These are phyloP conservation scores for Lentinula raphanica DNA, from an alignment of 768 basidiomycete species.

Conservation along the genomic window DNA sequence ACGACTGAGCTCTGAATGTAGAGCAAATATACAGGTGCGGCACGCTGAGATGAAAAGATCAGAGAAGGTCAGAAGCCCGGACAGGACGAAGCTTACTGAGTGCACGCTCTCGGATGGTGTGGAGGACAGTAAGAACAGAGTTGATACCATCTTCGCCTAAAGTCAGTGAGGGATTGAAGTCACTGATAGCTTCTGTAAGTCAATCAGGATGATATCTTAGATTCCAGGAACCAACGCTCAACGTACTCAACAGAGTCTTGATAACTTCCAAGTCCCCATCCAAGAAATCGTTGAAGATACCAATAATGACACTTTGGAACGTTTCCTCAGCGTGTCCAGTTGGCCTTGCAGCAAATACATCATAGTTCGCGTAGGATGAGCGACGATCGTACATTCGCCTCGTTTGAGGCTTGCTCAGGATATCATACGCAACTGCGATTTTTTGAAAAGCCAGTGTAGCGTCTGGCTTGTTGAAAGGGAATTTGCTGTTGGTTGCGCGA, in stretches of 20 bases:
- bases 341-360: slow-evolving; percentile 51
- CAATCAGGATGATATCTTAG: background rate
- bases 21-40: slow-evolving; percentile 67
- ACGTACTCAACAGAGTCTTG: slow-evolving; percentile 60
- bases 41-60: slow-evolving; percentile 43
- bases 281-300: slow-evolving; percentile 76
- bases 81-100: slow-evolving; percentile 47
- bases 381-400: slow-evolving; percentile 65
- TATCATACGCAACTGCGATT: slow-evolving; percentile 77
- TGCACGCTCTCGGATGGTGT: slow-evolving; percentile 67
- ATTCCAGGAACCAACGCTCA: background rate
- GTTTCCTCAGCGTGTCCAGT: slow-evolving; percentile 71
- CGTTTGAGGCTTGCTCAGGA: slow-evolving; percentile 68
- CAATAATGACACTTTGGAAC: slow-evolving; percentile 64
- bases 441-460: slow-evolving; percentile 86
- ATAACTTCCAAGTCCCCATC: slow-evolving; percentile 88
- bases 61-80: background rate
- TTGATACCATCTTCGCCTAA: slow-evolving; percentile 78
- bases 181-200: slow-evolving; percentile 61
- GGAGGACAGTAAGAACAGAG: slow-evolving; percentile 63
- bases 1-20: slow-evolving; percentile 67
- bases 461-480: slow-evolving; percentile 59
- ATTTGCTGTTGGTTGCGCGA: slow-evolving; percentile 56
- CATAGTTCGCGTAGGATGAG: slow-evolving; percentile 39
- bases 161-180: slow-evolving; percentile 72